Conservation (phyloP, 2,329 filamentous ascomycete genomes). For the Nemania bipapillata region DNA sequence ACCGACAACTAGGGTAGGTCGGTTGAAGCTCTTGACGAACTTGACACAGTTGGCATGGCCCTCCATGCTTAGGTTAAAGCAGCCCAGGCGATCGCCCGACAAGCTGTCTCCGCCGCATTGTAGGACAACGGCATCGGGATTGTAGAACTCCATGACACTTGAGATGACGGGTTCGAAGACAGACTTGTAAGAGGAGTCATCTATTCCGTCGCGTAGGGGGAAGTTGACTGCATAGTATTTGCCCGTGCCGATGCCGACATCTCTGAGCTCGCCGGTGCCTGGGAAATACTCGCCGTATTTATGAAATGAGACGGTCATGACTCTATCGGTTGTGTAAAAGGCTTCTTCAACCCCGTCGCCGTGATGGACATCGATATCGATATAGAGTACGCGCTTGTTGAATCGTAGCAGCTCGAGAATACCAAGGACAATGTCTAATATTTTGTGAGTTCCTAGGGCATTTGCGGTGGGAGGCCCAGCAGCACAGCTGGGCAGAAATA, state of each 20-base stretch:
- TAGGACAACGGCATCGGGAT: conserved; percentile 89
- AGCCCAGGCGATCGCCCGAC: conserved; percentile 91
- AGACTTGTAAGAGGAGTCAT: conserved; percentile 86
- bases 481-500: conserved; percentile 37
- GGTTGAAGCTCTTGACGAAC: conserved; percentile 84
- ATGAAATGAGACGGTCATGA: conserved; percentile 94
- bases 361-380: conserved; percentile 95
- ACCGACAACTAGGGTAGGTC: conserved; percentile 91
- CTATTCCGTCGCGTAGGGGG: conserved; percentile 89
- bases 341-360: conserved; percentile 93
- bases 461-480: background rate
- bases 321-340: conserved; percentile 90
- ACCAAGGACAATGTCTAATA: conserved; percentile 88
- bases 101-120: conserved; percentile 96
- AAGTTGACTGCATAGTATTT: conserved; percentile 94
- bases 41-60: conserved; percentile 94
- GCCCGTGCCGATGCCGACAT: conserved; percentile 86
- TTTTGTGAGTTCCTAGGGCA: conserved; percentile 57
- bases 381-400: conserved; percentile 93
- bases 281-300: conserved; percentile 98
- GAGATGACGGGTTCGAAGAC: conserved; percentile 93
- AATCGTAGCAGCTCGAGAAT: conserved; percentile 91
- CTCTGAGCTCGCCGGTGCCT: conserved; percentile 85
- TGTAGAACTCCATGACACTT: conserved; percentile 86
- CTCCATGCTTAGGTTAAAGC: conserved; percentile 97